Evolutionary conservation across 1,284 basidiomycete species (phyloP).

Genomic region (Phellinidium pouzarii): DNA sequence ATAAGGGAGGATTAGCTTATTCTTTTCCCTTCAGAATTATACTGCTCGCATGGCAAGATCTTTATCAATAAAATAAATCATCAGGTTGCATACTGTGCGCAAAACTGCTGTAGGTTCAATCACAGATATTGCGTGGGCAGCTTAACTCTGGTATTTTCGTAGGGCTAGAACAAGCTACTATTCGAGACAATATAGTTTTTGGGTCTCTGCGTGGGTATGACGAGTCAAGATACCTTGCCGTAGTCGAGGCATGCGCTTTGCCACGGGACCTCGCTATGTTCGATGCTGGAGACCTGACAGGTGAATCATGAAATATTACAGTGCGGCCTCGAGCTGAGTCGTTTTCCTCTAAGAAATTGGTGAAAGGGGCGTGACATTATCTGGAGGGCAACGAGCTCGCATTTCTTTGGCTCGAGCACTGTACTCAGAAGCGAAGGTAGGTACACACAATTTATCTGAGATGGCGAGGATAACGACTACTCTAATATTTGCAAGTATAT

Average conservation of each 20-base stretch:
- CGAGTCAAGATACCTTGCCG: constrained; percentile 61
- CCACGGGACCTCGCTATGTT: constrained; percentile 66
- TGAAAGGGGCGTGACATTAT: constrained; percentile 73
- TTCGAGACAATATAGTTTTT: constrained; percentile 79
- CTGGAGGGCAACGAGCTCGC: constrained; percentile 78
- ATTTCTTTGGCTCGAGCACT: constrained; percentile 64
- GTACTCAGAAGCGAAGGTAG: constrained; percentile 56
- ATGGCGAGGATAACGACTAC: background rate
- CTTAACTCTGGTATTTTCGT: constrained; percentile 9
- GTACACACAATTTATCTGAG: constrained; percentile 4
- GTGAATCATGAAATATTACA: constrained; percentile 27
- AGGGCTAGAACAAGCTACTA: constrained; percentile 73
- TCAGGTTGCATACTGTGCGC: constrained; percentile 60
- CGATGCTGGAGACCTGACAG: constrained; percentile 79
- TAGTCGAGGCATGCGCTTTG: constrained; percentile 78
- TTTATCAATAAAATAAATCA: constrained; percentile 57
- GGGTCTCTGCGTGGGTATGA: constrained; percentile 61
- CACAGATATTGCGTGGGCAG: background rate
- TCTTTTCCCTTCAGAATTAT: constrained; percentile 49
- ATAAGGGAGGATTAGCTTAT: constrained; percentile 20
- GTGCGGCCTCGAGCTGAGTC: constrained; percentile 9
- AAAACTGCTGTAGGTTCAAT: constrained; percentile 51
- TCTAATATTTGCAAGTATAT: constrained; percentile 45
- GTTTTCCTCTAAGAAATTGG: constrained; percentile 48
- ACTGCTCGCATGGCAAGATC: constrained; percentile 52